A percentile compares a stretch with the other conserved stretches of the same genome.
Evolutionary conservation across 169 alveolate species (phyloP).

Genomic region (Eimeria mitis): DNA sequence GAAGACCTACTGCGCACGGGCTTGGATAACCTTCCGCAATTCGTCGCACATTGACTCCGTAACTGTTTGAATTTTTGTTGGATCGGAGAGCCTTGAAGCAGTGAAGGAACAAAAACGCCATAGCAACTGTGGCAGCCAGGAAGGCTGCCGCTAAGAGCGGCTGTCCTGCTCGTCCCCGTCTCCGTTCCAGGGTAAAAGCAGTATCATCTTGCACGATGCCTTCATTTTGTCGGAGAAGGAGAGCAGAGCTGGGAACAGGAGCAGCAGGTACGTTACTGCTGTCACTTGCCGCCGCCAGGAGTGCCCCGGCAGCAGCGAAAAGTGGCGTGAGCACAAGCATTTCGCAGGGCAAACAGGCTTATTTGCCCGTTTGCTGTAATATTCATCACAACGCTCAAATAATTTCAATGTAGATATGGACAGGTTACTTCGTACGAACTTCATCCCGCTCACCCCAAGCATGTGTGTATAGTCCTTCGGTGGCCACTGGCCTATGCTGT

Average conservation of each 20-base stretch:
- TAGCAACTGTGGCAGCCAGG: background rate
- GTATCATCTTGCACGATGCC: background rate
- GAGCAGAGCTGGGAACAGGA: background rate
- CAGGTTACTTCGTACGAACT: background rate
- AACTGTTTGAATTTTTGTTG: background rate
- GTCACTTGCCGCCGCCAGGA: background rate
- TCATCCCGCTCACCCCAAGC: background rate
- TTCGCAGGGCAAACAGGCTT: background rate
- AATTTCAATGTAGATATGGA: background rate
- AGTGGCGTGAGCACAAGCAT: background rate
- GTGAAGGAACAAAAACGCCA: background rate
- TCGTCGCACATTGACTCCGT: background rate
- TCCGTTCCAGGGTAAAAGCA: background rate
- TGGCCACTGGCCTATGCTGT: no score
- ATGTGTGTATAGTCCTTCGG: no score
- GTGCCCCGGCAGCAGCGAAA: background rate
- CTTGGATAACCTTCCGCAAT: background rate
- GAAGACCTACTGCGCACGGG: background rate
- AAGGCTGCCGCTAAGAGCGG: background rate
- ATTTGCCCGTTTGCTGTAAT: background rate
- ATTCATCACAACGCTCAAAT: background rate
- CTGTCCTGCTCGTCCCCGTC: background rate
- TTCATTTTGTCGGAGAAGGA: background rate
- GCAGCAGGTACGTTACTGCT: background rate
- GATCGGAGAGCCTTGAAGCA: background rate